These are phyloP conservation scores for Ilyonectria destructans DNA, from an alignment of 2,329 filamentous ascomycete species.

Conservation along the genomic window DNA sequence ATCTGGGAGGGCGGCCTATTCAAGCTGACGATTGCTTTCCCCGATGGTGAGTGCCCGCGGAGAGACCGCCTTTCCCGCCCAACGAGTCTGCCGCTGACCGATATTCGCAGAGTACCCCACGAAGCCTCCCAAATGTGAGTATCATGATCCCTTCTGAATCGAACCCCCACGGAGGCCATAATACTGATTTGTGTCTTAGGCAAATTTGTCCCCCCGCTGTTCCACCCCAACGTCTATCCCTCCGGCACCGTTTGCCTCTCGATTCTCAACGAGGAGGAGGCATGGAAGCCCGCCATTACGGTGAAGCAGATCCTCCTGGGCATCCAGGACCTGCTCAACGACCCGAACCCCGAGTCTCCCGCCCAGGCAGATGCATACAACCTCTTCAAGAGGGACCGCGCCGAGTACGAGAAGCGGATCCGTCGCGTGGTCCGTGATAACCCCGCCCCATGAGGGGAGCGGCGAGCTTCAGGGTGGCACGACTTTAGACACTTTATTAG, in stretches of 20 bases:
- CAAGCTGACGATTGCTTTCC: slow-evolving; percentile 93
- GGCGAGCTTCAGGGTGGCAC: slow-evolving; percentile 26
- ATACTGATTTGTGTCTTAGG: slow-evolving; percentile 66
- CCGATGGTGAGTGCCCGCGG: slow-evolving; percentile 79
- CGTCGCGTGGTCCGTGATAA: slow-evolving; percentile 91
- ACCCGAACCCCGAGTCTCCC: slow-evolving; percentile 96
- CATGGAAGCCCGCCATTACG: slow-evolving; percentile 98
- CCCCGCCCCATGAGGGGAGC: slow-evolving; percentile 74
- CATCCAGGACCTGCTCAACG: slow-evolving; percentile 95
- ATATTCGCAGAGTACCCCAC: slow-evolving; percentile 88
- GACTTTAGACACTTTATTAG: slow-evolving; percentile 39
- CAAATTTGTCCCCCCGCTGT: slow-evolving; percentile 96
- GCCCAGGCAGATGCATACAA: slow-evolving; percentile 99
- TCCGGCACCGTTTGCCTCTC: slow-evolving; percentile 98
- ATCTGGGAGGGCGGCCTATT: slow-evolving; percentile 98
- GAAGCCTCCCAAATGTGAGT: slow-evolving; percentile 97
- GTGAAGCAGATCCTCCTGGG: slow-evolving; percentile 98
- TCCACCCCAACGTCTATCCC: slow-evolving; percentile 98
- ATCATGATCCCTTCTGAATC: not conserved
- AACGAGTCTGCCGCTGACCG: slow-evolving; percentile 34
- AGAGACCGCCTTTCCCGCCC: slow-evolving; percentile 7
- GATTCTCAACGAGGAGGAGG: slow-evolving; percentile 98
- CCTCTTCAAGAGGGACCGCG: slow-evolving; percentile 91
- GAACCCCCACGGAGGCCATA: not conserved
- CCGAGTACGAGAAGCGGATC: slow-evolving; percentile 91